These are phyloP conservation scores for Candida tibetensis DNA, from an alignment of 805 yeast species.

Conservation along the genomic window DNA sequence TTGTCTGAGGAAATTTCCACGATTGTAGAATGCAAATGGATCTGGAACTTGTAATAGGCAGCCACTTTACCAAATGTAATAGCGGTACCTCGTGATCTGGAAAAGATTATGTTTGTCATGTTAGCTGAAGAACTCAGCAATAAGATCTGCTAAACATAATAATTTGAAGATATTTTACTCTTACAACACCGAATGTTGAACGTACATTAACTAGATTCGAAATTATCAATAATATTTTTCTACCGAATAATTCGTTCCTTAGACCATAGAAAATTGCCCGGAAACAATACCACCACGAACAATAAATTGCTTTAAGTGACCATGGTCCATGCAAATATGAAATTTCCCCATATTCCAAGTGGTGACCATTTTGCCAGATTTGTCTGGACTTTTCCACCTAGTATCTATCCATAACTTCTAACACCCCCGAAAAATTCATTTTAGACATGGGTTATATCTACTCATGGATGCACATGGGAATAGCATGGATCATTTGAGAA, in stretches of 20 bases:
- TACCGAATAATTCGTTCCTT: slow-evolving; percentile 22
- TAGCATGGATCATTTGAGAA: no score
- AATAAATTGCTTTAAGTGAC: slow-evolving; percentile 74
- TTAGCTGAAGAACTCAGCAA: slow-evolving; percentile 84
- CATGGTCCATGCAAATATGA: slow-evolving; percentile 64
- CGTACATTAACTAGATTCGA: slow-evolving; percentile 35
- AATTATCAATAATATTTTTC: slow-evolving; percentile 42
- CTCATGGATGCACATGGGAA: no score
- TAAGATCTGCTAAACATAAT: slow-evolving; percentile 75
- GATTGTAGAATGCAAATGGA: no score
- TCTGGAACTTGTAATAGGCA: no score
- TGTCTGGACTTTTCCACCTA: no score
- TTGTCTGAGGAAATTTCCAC: no score
- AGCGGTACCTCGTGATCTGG: slow-evolving; percentile 69
- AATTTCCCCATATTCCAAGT: slow-evolving; percentile 48
- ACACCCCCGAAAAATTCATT: no score
- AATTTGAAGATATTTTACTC: slow-evolving; percentile 77
- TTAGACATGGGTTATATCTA: no score
- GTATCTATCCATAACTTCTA: no score
- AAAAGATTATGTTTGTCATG: slow-evolving; percentile 76
- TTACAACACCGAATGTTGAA: slow-evolving; percentile 63
- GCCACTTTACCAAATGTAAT: no score
- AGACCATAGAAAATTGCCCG: slow-evolving; percentile 63
- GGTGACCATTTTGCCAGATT: slow-evolving; percentile 55
- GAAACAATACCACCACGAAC: slow-evolving; percentile 89